A percentile compares a stretch with the other conserved stretches of the same genome.
phyloP scores from a whole-genome alignment of 768 basidiomycete species.

The Leccinum obscurum region DNA sequence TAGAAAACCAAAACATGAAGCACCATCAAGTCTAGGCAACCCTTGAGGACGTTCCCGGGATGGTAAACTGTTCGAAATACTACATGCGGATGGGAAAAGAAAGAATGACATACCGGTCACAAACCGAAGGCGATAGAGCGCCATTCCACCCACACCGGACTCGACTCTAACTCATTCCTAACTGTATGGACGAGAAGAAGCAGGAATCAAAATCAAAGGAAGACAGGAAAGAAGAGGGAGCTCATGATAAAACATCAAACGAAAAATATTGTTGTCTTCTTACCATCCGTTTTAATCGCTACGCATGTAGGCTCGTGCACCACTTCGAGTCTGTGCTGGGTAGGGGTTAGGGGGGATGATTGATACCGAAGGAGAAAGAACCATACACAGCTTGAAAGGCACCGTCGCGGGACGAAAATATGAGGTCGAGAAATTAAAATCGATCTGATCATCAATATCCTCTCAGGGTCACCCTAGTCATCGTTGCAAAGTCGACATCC shows the following conservation, averaged over 20 bases:
- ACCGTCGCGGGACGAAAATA: background rate
- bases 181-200: background rate
- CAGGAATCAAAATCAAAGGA: background rate
- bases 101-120: background rate
- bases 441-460: background rate
- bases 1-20: background rate
- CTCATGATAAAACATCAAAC: background rate
- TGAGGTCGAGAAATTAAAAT: background rate
- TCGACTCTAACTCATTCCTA: background rate
- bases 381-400: background rate
- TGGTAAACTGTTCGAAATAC: background rate
- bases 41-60: background rate
- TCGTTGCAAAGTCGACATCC: background rate
- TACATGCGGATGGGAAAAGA: too few relatives aligned
- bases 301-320: background rate
- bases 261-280: background rate
- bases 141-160: background rate
- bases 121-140: background rate
- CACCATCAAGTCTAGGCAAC: background rate
- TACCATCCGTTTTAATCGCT: background rate
- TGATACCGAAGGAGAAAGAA: background rate
- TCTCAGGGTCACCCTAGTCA: background rate
- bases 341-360: background rate
- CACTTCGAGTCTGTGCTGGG: background rate
- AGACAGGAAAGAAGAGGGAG: background rate